Evolutionary conservation across 169 alveolate species (phyloP).

Genomic region (Cryptosporidium ubiquitum): DNA sequence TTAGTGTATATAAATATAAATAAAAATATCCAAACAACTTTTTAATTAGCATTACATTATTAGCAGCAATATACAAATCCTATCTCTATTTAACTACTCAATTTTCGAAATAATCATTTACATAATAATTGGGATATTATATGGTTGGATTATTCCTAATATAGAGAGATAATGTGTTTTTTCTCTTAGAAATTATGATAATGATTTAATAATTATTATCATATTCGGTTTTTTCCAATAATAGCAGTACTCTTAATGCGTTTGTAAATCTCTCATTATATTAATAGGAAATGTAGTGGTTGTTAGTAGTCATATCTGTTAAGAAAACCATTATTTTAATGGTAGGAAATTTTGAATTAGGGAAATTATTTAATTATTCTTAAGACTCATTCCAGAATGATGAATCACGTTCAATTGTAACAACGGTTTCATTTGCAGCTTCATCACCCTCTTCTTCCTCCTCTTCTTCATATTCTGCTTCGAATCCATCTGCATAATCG

Average conservation of each 20-base stretch:
- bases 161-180: background rate
- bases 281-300: slow-evolving; percentile 58
- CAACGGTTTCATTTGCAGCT: slow-evolving; percentile 68
- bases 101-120: background rate
- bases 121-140: background rate
- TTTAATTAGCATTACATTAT: slow-evolving; percentile 58
- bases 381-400: slow-evolving; percentile 75
- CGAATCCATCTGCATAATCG: slow-evolving; percentile 74
- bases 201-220: background rate
- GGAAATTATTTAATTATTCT: background rate
- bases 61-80: slow-evolving; percentile 69
- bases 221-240: background rate
- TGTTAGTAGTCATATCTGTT: background rate
- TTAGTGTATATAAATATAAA: too few relatives aligned
- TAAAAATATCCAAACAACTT: background rate
- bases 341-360: background rate
- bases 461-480: slow-evolving; percentile 72
- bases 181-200: background rate
- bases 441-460: slow-evolving; percentile 70
- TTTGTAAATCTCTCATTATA: background rate
- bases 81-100: slow-evolving; percentile 42
- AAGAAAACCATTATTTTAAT: background rate
- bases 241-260: background rate
- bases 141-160: slow-evolving; percentile 8
- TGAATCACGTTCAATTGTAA: slow-evolving; percentile 72